A percentile compares a stretch with the other conserved stretches of the same genome.
Evolutionary conservation across 1,284 basidiomycete species (phyloP).

Genomic region (Calocybe gambosa): DNA sequence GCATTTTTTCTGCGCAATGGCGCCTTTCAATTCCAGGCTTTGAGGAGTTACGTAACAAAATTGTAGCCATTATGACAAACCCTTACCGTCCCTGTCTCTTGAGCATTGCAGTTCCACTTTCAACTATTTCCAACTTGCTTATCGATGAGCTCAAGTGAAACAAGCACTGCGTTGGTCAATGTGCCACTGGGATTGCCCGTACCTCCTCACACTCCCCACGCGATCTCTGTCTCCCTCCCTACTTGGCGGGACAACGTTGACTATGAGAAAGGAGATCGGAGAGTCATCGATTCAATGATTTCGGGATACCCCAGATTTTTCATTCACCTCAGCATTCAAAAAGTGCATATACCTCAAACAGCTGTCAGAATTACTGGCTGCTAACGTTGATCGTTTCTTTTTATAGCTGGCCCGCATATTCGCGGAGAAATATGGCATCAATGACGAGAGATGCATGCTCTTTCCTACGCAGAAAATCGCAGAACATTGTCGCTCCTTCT

Average conservation of each 20-base stretch:
- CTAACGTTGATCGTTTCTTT: background rate
- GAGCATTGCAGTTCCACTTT: too few species aligned
- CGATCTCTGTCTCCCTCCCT: slow-evolving; percentile 96
- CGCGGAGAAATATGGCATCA: slow-evolving; percentile 68
- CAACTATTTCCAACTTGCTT: background rate
- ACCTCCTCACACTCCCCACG: slow-evolving; percentile 75
- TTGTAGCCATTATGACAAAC: too few species aligned
- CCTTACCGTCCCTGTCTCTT: too few species aligned
- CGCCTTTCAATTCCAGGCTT: too few species aligned
- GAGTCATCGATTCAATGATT: slow-evolving; percentile 80
- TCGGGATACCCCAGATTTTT: slow-evolving; percentile 98
- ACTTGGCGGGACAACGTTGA: slow-evolving; percentile 91
- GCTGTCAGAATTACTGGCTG: background rate
- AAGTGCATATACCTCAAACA: slow-evolving; percentile 45
- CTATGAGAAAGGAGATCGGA: slow-evolving; percentile 89
- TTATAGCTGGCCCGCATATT: slow-evolving; percentile 73
- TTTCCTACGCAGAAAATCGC: slow-evolving; percentile 73
- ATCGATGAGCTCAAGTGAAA: slow-evolving; percentile 10
- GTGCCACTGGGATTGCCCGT: slow-evolving; percentile 49
- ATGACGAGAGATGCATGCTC: slow-evolving; percentile 72
- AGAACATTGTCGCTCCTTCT: slow-evolving; percentile 70
- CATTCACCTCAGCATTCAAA: slow-evolving; percentile 83
- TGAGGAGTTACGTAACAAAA: too few species aligned
- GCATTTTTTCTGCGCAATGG: too few species aligned
- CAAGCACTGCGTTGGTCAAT: slow-evolving; percentile 12